Conservation (phyloP, 345 rosid genomes). For the Odontarrhena argentea region DNA sequence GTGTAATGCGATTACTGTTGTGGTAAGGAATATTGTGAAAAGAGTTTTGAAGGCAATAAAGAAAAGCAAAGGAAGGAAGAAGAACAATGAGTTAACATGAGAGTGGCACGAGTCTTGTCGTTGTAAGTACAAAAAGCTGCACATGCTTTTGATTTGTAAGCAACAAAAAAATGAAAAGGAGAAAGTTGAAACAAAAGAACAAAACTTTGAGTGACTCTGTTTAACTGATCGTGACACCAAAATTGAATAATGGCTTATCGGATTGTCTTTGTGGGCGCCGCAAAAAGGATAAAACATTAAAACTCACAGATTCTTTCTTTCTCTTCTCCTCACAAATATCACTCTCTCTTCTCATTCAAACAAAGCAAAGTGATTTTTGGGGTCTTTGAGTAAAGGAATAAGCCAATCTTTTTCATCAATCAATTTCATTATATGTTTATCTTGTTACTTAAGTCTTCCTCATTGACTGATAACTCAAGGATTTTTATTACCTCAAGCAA, state of each 20-base stretch:
- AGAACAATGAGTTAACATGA: slow-evolving; percentile 37
- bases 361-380: slow-evolving; percentile 9
- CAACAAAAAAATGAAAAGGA: background rate
- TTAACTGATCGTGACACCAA: slow-evolving; percentile 39
- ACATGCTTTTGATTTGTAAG: slow-evolving; percentile 41
- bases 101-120: slow-evolving; percentile 46
- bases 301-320: slow-evolving; percentile 30
- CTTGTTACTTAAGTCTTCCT: slow-evolving; percentile 1
- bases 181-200: slow-evolving; percentile 44
- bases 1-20: background rate
- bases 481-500: slow-evolving; percentile 13
- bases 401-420: slow-evolving; percentile 21
- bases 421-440: slow-evolving; percentile 21
- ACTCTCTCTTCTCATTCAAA: slow-evolving; percentile 26
- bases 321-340: slow-evolving; percentile 26
- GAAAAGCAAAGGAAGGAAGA: slow-evolving; percentile 6
- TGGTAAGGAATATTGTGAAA: slow-evolving; percentile 2
- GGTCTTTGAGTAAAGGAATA: slow-evolving; percentile 11
- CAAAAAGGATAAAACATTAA: slow-evolving; percentile 33
- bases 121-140: slow-evolving; percentile 45
- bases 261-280: slow-evolving; percentile 45
- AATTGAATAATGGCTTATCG: slow-evolving; percentile 40
- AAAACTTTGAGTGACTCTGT: slow-evolving; percentile 44
- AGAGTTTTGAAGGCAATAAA: background rate
- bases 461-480: slow-evolving; percentile 7